Percentiles rank a stretch among this genome's conserved stretches.
Evolutionary conservation across 371 early-diverging fungal species (phyloP).

Genomic region (Batkoa obscura): DNA sequence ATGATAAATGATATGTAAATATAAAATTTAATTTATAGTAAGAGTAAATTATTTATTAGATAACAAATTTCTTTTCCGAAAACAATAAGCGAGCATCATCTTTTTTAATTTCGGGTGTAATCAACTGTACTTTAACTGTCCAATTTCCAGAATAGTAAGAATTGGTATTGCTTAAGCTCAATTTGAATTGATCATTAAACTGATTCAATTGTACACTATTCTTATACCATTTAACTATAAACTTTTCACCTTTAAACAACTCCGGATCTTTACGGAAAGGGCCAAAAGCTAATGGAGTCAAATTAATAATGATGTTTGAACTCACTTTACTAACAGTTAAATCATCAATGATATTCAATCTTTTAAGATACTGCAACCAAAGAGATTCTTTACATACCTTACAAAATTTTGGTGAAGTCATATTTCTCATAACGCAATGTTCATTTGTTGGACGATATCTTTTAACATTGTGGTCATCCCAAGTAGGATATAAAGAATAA

Average conservation of each 20-base stretch:
- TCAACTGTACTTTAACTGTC: not conserved
- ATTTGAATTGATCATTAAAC: not conserved
- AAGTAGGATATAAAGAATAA: constrained; percentile 27
- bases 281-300: not conserved
- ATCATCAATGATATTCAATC: constrained; percentile 24
- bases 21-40: no score
- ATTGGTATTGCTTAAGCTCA: not conserved
- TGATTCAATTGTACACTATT: not conserved
- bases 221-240: not conserved
- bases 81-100: no score
- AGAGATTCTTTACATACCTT: constrained; percentile 33
- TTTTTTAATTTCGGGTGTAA: not conserved
- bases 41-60: no score
- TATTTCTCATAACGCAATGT: constrained; percentile 37
- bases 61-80: no score
- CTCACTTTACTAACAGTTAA: constrained; percentile 19
- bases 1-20: no score
- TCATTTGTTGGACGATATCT: constrained; percentile 30
- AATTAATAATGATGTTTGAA: constrained; percentile 16
- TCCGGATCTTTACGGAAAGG: not conserved
- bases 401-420: constrained; percentile 23
- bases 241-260: not conserved
- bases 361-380: constrained; percentile 23
- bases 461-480: constrained; percentile 13
- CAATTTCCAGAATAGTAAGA: not conserved